phyloP scores from a whole-genome alignment of 768 basidiomycete species.

The Leccinum subtestaceum region DNA sequence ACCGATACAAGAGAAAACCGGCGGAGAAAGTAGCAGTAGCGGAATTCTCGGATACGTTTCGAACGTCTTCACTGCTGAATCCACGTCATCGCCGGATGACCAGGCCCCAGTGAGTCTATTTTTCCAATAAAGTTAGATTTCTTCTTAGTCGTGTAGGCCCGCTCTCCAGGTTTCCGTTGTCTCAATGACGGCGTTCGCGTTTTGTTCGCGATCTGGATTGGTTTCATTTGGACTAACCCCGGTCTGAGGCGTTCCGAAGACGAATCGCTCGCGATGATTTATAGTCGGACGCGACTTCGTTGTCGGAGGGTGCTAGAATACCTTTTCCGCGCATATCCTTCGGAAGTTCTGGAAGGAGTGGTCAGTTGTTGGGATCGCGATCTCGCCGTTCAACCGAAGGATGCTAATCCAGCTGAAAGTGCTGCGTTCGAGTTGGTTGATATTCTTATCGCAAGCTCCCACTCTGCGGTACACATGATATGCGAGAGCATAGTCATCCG shows the following conservation, averaged over 20 bases:
- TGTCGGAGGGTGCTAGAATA: conserved; percentile 81
- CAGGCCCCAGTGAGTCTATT: conserved; percentile 50
- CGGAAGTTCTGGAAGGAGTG: conserved; percentile 80
- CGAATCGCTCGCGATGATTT: conserved; percentile 67
- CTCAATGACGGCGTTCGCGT: conserved; percentile 81
- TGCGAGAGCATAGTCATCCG: conserved; percentile 78
- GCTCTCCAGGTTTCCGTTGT: conserved; percentile 72
- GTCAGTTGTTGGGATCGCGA: conserved; percentile 80
- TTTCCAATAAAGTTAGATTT: background rate
- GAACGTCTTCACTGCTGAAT: conserved; percentile 84
- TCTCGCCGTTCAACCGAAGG: conserved; percentile 42
- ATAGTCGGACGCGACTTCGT: conserved; percentile 60
- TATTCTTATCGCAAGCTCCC: conserved; percentile 77
- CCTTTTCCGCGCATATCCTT: conserved; percentile 75
- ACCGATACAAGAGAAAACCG: conserved; percentile 47
- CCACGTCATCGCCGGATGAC: conserved; percentile 47
- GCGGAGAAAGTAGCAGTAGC: conserved; percentile 50
- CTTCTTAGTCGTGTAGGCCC: conserved; percentile 38
- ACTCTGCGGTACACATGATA: conserved; percentile 82
- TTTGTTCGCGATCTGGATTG: conserved; percentile 73
- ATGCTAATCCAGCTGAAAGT: conserved; percentile 39
- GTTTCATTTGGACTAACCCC: conserved; percentile 49
- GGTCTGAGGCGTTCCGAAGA: conserved; percentile 51
- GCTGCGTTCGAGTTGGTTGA: conserved; percentile 82
- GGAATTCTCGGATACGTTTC: conserved; percentile 89